Percentiles rank a stretch among this genome's conserved stretches.
Conservation (phyloP, 225 moss, liverwort and hornwort genomes). For the Rhytidiadelphus loreus region DNA sequence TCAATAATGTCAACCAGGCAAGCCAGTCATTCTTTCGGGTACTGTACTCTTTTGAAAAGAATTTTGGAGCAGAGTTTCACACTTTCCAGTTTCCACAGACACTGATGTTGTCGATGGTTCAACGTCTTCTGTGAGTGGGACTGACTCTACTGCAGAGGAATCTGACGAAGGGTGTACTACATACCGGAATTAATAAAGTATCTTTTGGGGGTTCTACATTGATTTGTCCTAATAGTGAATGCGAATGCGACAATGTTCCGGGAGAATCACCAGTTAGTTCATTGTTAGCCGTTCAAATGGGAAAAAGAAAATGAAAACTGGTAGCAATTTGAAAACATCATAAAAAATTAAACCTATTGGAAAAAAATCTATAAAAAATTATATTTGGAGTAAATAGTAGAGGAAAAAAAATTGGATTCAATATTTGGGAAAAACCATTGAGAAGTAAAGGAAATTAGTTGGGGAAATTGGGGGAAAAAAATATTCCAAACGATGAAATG, state of each 20-base stretch:
- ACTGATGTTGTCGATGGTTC: background rate
- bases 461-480: background rate
- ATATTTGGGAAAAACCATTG: background rate
- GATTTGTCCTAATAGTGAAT: background rate
- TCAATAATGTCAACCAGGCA: too few relatives aligned
- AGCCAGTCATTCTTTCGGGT: background rate
- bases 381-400: background rate
- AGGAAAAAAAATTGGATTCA: rapidly evolving
- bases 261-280: background rate
- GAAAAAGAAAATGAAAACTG: background rate
- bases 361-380: background rate
- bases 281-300: background rate
- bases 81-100: background rate
- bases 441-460: background rate
- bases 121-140: background rate
- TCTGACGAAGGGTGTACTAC: background rate
- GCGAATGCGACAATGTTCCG: background rate
- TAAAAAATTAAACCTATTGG: rapidly evolving
- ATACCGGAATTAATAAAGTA: background rate
- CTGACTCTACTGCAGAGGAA: too few relatives aligned
- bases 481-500: background rate
- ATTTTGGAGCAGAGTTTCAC: background rate
- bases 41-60: too few relatives aligned
- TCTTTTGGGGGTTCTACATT: background rate
- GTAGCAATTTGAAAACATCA: background rate